Percentiles rank a stretch among this genome's conserved stretches.
phyloP scores from a whole-genome alignment of 495 filamentous ascomycete species.

The Tuber calosporum region DNA sequence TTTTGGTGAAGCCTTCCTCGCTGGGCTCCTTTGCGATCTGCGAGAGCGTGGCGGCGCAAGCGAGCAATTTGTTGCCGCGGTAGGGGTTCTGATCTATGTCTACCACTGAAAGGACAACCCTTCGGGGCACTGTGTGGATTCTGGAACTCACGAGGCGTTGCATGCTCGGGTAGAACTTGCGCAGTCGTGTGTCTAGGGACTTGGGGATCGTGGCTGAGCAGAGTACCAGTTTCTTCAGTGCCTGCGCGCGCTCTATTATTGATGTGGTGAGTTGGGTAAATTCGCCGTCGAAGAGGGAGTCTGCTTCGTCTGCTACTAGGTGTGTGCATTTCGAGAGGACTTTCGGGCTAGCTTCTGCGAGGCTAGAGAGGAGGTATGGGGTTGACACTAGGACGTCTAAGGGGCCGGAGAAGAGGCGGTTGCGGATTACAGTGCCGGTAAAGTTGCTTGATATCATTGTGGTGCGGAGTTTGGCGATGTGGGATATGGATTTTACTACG shows the following conservation, averaged over 20 bases:
- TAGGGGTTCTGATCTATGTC: slow-evolving; percentile 86
- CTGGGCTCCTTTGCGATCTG: slow-evolving; percentile 75
- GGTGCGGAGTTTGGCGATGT: slow-evolving; percentile 73
- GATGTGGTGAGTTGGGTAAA: slow-evolving; percentile 74
- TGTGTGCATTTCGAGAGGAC: slow-evolving; percentile 79
- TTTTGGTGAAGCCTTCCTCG: slow-evolving; percentile 60
- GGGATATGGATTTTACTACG: slow-evolving; percentile 71
- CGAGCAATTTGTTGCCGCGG: slow-evolving; percentile 78
- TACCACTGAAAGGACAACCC: slow-evolving; percentile 87
- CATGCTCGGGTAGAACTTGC: slow-evolving; percentile 72
- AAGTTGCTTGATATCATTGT: slow-evolving; percentile 69
- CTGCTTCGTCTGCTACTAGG: slow-evolving; percentile 87
- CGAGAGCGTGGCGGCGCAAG: slow-evolving; percentile 91
- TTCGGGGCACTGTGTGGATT: slow-evolving; percentile 86
- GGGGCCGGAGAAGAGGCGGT: slow-evolving; percentile 65
- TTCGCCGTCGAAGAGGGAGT: slow-evolving; percentile 86
- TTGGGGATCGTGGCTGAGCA: slow-evolving; percentile 95
- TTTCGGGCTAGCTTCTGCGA: slow-evolving; percentile 79
- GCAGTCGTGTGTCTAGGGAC: slow-evolving; percentile 75
- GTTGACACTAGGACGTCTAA: slow-evolving; percentile 84
- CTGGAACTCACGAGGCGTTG: slow-evolving; percentile 83
- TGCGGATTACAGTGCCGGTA: slow-evolving; percentile 71
- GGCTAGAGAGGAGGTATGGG: slow-evolving; percentile 76
- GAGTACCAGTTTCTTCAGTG: slow-evolving; percentile 79
- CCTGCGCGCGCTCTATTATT: slow-evolving; percentile 71